Evolutionary conservation across 2,329 filamentous ascomycete species (phyloP).

Genomic region (Coniochaeta sp.): DNA sequence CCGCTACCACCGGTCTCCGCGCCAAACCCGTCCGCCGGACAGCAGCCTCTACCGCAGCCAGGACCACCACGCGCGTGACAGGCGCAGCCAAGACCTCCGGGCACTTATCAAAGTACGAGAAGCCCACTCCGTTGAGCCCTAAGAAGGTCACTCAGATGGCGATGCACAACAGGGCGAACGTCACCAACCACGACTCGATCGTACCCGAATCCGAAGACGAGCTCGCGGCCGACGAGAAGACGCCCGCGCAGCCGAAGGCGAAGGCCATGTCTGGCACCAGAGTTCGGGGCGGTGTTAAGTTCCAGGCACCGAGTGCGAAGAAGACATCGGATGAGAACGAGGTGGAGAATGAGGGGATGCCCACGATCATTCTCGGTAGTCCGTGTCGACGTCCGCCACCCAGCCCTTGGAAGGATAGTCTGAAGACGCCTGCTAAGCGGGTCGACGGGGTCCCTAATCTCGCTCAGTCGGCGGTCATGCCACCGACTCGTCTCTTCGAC

Average conservation of each 20-base stretch:
- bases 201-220: slow-evolving; percentile 48
- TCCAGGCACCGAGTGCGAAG: slow-evolving; percentile 23
- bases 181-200: slow-evolving; percentile 35
- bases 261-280: background rate
- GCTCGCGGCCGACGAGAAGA: slow-evolving; percentile 43
- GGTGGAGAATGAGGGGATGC: slow-evolving; percentile 14
- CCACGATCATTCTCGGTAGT: slow-evolving; percentile 35
- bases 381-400: slow-evolving; percentile 47
- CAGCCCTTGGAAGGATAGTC: slow-evolving; percentile 45
- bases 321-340: slow-evolving; percentile 19
- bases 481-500: background rate
- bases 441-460: slow-evolving; percentile 32
- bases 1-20: slow-evolving; percentile 23
- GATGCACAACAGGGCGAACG: slow-evolving; percentile 29
- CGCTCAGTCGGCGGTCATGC: slow-evolving; percentile 14
- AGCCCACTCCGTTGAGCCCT: slow-evolving; percentile 48
- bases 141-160: slow-evolving; percentile 57
- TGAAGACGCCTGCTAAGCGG: slow-evolving; percentile 49
- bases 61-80: background rate
- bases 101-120: slow-evolving; percentile 20
- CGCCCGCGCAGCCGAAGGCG: slow-evolving; percentile 41
- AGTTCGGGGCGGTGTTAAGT: slow-evolving; percentile 46
- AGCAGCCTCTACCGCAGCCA: slow-evolving; percentile 12
- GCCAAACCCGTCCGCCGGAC: slow-evolving; percentile 18
- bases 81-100: slow-evolving; percentile 15